Evolutionary conservation across 1,284 basidiomycete species (phyloP), one percentile per base, ranked within the genome.

Genomic region (Fomitopsis palustris): DNA sequence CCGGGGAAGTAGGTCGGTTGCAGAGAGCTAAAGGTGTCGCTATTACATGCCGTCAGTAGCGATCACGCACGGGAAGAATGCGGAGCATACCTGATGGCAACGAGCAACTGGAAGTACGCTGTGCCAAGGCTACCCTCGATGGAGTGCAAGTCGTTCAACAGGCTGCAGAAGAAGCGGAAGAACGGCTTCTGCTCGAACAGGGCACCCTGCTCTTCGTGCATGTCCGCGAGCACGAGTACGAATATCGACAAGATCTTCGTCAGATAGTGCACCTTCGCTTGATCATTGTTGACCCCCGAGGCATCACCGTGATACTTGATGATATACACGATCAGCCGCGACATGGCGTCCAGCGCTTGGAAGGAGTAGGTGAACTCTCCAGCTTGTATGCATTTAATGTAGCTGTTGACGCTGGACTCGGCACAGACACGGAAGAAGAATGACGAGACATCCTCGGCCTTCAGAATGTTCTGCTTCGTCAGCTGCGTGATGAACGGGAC

Each of bases 281-380:
- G 92, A 69, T 95, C 92, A 68, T 94, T 93, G 77, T 95, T 92
- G 62, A 90, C 82, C 33, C 91, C 93, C 14, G 82, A 88, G 54
- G 90, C 91, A 73, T 98, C 96, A 25, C 94, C 95, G 66, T 99
- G 96, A 73, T 99, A 98, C 79, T 99, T 99, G 85, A 99, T 96
- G 79, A 99, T 97, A 72, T 98, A 93, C 51, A 96, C 93, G 64
- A 99, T 94, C 65, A 99, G 80, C 66, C 95, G 88, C 51, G 96
- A 95, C 79, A 98, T 90, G 9, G 97, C 95, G 75, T 99, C 97
- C 65, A 98, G 81, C 17, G 95, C 93, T 71, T 94, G 93, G 80
- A 95, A 98, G 19, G 92, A 86, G 54, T 87, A 84, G 21, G 86
- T 83, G 53, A 85, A 87, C 61, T 94, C 90, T 53, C 92, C 92